Evolutionary conservation across 2,329 filamentous ascomycete genomes (phyloP).

Genomic region (Colletotrichum orbiculare): DNA sequence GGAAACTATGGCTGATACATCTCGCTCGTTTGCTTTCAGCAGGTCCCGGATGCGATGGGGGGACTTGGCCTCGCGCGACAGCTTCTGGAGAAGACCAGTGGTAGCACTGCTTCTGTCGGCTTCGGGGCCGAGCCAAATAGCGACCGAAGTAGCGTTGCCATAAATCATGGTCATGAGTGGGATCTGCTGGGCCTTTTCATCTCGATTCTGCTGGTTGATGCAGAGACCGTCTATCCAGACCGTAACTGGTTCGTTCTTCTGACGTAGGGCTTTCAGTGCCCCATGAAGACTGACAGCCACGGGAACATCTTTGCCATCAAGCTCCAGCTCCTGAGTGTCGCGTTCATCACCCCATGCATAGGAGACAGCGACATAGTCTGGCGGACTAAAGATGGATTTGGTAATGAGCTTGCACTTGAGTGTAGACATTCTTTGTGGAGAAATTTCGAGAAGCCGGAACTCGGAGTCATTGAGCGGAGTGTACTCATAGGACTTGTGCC

Average conservation of each 20-base stretch:
- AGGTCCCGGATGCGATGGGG: constrained; percentile 23
- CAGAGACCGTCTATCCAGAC: constrained; percentile 44
- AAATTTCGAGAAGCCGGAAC: constrained; percentile 35
- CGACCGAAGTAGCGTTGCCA: constrained; percentile 33
- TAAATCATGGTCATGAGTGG: constrained; percentile 38
- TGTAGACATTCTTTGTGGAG: constrained; percentile 33
- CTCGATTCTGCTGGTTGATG: constrained; percentile 23
- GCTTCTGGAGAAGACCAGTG: constrained; percentile 24
- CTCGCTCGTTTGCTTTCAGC: constrained; percentile 18
- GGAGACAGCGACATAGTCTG: constrained; percentile 45
- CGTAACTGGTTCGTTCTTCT: constrained; percentile 19
- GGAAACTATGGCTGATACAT: constrained; percentile 41
- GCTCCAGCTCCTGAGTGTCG: constrained; percentile 34
- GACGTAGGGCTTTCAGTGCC: constrained; percentile 38
- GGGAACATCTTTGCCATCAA: constrained; percentile 32
- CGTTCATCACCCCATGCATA: constrained; percentile 48
- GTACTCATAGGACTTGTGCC: constrained; percentile 15
- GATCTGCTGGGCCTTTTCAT: constrained; percentile 20
- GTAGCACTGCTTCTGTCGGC: constrained; percentile 15
- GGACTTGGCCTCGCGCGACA: constrained; percentile 10
- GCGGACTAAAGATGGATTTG: constrained; percentile 33
- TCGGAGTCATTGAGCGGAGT: constrained; percentile 9
- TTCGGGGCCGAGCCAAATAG: constrained; percentile 40
- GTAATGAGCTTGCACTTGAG: constrained; percentile 37
- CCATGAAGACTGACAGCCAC: constrained; percentile 39